Base-by-base conservation (phyloP, 208 protist genomes). In the Wallacemonas sp. region DNA sequence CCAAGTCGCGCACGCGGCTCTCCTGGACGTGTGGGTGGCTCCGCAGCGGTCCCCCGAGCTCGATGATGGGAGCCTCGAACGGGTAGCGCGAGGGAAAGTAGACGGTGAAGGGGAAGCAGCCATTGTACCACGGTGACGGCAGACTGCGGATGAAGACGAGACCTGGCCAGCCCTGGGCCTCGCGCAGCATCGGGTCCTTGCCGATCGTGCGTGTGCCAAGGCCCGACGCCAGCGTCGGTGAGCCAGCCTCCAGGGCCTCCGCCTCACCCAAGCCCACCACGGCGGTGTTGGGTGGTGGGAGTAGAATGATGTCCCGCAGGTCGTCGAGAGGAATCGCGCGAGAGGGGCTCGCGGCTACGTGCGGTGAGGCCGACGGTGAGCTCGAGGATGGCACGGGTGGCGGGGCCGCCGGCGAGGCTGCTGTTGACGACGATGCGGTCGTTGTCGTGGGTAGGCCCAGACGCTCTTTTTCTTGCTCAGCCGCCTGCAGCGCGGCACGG, bases 111-210 rank as follows among this genome's bases (percentile, higher is more conserved):
- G 68, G 41, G 26, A 92, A 89, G 66, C 75, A 76, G 37, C 79
- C 86, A 53, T 76, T 53, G 64, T 79, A 79, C 86, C 86, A 92
- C 59, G 86, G 86, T 1, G 83, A 89, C 5, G 81, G 37, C 15
- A 46, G 48, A 1, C 39, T 37, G 19, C 67, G 63, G 29, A 92
- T 73, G 32, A 62, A 66, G 12, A 92, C 73, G 6, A 92, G 58
- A 10, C 82, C 80, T 1, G n/a, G 42, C 86, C 82, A 87, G 13
- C 62, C 59, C 3, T 44, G 57, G 34, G 63, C 68, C 0, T 34
- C 38, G 4, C 21, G 37, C 30, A 73, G 62, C 73, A 71, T 50
- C 34, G 46, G 55, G 24, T 59, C 46, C 19, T 19, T 39, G n/a
- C 45, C 62, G 29, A 34, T 44, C 9, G 19, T 19, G 4, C 33